A percentile compares a stretch with the other conserved stretches of the same genome.
phyloP scores from a whole-genome alignment of 2,329 filamentous ascomycete genomes.

The Colletotrichum sp. region DNA sequence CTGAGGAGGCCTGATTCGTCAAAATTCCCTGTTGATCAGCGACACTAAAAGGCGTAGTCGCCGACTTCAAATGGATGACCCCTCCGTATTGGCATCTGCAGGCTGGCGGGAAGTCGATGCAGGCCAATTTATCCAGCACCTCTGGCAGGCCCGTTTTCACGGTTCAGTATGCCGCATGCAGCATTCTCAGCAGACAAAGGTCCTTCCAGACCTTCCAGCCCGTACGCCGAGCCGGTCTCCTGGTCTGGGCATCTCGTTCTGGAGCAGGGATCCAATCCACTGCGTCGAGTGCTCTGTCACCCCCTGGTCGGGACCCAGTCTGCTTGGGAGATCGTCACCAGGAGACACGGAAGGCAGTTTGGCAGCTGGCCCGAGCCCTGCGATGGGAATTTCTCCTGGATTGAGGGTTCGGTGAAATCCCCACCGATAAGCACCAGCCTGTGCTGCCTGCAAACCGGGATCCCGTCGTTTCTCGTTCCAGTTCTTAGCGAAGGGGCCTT shows the following conservation, averaged over 20 bases:
- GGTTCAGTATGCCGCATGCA: slow-evolving; percentile 5
- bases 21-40: too few relatives aligned
- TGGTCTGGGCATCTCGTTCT: slow-evolving; percentile 5
- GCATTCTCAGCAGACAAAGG: slow-evolving; percentile 15
- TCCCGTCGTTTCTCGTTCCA: slow-evolving; percentile 2
- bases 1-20: too few relatives aligned
- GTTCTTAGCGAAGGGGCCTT: slow-evolving; percentile 4
- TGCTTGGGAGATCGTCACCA: slow-evolving; percentile 16
- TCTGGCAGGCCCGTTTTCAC: not conserved
- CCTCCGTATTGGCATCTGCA: slow-evolving; percentile 13
- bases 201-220: slow-evolving; percentile 7
- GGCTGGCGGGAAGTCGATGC: slow-evolving; percentile 7
- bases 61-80: not conserved
- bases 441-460: not conserved
- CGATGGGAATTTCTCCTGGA: not conserved
- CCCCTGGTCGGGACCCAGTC: not conserved
- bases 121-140: slow-evolving; percentile 10
- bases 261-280: not conserved
- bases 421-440: slow-evolving; percentile 9
- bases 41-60: too few relatives aligned
- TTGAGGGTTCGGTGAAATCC: not conserved
- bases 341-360: slow-evolving; percentile 11
- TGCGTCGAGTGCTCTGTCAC: not conserved
- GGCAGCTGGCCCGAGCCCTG: slow-evolving; percentile 9
- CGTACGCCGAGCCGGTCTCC: not conserved